Evolutionary conservation across 345 rosid species (phyloP).

Genomic region (Eucalyptus grandis): DNA sequence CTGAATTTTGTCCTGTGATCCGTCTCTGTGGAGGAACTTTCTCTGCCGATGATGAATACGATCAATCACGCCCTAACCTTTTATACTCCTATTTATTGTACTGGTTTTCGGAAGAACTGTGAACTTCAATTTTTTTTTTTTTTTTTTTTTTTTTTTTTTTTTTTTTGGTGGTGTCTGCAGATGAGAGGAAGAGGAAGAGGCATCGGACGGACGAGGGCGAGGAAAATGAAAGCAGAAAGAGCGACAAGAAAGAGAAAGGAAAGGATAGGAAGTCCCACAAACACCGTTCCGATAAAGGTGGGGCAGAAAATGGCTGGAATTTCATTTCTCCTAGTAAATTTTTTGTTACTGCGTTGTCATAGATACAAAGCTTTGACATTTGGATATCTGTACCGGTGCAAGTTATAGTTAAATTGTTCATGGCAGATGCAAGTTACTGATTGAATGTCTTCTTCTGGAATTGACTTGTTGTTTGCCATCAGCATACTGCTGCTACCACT

Average conservation of each 20-base stretch:
- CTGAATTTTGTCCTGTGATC: not conserved
- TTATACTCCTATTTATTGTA: not conserved
- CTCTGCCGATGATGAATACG: not conserved
- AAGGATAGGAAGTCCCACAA: constrained; percentile 6
- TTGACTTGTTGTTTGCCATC: not conserved
- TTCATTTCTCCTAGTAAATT: not conserved
- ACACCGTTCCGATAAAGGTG: constrained; percentile 48
- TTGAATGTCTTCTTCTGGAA: not conserved
- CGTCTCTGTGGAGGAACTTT: not conserved
- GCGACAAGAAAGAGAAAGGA: constrained; percentile 41
- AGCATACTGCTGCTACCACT: not conserved
- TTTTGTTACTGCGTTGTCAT: not conserved
- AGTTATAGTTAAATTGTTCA: not conserved
- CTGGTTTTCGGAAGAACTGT: not conserved
- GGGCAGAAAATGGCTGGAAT: not conserved
- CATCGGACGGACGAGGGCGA: constrained; percentile 30
- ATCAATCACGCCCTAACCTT: not conserved
- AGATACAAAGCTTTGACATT: not conserved
- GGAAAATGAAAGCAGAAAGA: constrained; percentile 27
- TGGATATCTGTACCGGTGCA: not conserved
- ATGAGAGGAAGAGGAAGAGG: constrained; percentile 45
- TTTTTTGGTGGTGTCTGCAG: constrained; percentile 1
- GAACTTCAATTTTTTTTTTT: not conserved
- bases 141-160: not conserved
- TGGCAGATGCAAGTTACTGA: not conserved